Percentiles rank a stretch among this genome's conserved stretches.
phyloP scores from a whole-genome alignment of 2,329 filamentous ascomycete species.

The Erysiphe pulchra region DNA sequence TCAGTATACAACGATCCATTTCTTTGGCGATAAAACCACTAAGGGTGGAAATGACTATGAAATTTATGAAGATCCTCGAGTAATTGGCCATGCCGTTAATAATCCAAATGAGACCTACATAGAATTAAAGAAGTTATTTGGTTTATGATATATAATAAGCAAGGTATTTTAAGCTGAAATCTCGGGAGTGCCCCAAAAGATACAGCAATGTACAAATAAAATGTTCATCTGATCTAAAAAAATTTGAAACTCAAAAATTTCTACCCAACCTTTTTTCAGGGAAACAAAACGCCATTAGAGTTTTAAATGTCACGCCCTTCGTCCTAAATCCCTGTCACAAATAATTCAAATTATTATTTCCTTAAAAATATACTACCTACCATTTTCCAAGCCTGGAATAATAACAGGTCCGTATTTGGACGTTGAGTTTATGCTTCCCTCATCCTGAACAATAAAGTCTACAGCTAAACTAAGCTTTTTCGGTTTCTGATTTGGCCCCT shows the following conservation, averaged over 20 bases:
- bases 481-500: background rate
- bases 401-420: slow-evolving; percentile 96
- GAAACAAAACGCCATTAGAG: no score
- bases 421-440: slow-evolving; percentile 52
- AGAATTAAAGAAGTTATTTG: slow-evolving; percentile 60
- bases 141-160: slow-evolving; percentile 20
- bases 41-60: slow-evolving; percentile 87
- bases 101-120: slow-evolving; percentile 60
- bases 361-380: slow-evolving; percentile 15
- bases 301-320: no score
- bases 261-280: background rate
- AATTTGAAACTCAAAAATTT: background rate
- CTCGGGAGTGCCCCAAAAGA: no score
- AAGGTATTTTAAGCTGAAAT: no score
- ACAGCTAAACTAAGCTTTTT: slow-evolving; percentile 64
- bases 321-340: no score
- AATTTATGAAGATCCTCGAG: slow-evolving; percentile 63
- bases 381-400: slow-evolving; percentile 63
- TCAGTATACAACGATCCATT: slow-evolving; percentile 71
- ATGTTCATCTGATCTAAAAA: background rate
- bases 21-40: slow-evolving; percentile 92
- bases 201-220: background rate
- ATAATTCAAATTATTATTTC: no score
- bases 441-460: slow-evolving; percentile 91
- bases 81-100: slow-evolving; percentile 61